Base-by-base conservation (phyloP, 306 rosid genomes). In the Ormosia semicastrata region DNA sequence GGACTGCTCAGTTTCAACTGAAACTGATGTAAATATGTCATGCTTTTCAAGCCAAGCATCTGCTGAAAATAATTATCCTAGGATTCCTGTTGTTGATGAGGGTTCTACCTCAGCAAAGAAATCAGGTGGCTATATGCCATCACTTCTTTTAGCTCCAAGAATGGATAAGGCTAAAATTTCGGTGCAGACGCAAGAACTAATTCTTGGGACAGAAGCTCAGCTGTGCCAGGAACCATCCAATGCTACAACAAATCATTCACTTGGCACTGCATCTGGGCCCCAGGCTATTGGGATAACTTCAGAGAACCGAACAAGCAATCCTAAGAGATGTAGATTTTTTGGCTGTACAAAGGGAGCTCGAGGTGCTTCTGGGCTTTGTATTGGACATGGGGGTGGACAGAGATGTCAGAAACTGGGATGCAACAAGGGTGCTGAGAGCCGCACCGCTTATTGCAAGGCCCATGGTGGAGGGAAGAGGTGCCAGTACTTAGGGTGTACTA, bases 401-500 rank as follows among this genome's bases (percentile, higher is more conserved):
- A 95, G 99, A 89, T 95, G 99, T 84, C 97, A 91, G 80, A 95
- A 93, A 87, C 96, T 91, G 6, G 98, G 98, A 56, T 95, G 99
- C 90, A 92, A 91, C 90, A 95, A 93, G 86, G 99, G 99, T 69
- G 90, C 99, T 14, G 99, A 95, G 86, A 92, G 99, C 80, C 93
- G 99, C 70, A 93, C 98, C 44, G 99, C 98, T 62, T 95, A 90
- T 71, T 95, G 99, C 76, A 95, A 95, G 91, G 94, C 98, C 73
- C 99, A 95, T 39, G 99, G 99, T 79, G 99, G 99, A 77, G 99
- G 99, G 77, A 92, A 81, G 88, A 89, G 99, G 87, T 95, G 99
- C 85, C 91, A 82, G 59, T 44, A 92, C 87, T 86, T 95, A 54
- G 99, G 99, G 18, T 95, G 99, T 85, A 95, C 99, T 60, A 95